Conservation (phyloP, 345 rosid genomes). For the Euclidium syriacum region DNA sequence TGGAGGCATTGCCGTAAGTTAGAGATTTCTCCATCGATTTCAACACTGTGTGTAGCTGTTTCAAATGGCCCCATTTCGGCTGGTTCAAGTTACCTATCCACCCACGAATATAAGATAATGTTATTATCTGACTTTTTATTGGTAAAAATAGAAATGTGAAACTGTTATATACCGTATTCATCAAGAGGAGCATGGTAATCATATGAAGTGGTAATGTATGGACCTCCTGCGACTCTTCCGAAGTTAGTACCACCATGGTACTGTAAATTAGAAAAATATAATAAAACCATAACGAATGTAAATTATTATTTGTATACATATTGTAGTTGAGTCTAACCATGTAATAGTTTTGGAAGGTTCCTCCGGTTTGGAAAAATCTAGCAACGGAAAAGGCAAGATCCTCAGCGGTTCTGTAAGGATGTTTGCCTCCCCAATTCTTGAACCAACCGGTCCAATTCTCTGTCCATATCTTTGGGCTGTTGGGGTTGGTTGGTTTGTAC, state of each 20-base stretch:
- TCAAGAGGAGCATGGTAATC: slow-evolving; percentile 60
- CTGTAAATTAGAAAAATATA: slow-evolving; percentile 20
- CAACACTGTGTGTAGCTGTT: slow-evolving; percentile 52
- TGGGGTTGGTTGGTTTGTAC: slow-evolving; percentile 31
- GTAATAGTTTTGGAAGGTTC: slow-evolving; percentile 60
- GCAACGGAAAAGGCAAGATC: slow-evolving; percentile 60
- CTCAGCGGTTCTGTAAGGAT: slow-evolving; percentile 54
- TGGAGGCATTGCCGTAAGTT: slow-evolving; percentile 45
- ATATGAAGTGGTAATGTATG: slow-evolving; percentile 56
- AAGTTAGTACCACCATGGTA: slow-evolving; percentile 74
- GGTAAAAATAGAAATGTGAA: neutral
- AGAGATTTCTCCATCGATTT: slow-evolving; percentile 49
- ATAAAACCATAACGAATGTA: neutral
- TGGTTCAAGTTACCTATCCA: slow-evolving; percentile 54
- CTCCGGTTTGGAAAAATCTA: slow-evolving; percentile 49
- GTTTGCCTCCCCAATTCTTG: slow-evolving; percentile 50
- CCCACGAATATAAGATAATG: too few species aligned
- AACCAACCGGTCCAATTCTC: slow-evolving; percentile 79
- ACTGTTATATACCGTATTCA: slow-evolving; percentile 44
- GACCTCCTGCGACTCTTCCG: slow-evolving; percentile 59
- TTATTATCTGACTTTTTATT: too few species aligned
- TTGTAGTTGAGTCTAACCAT: slow-evolving; percentile 37
- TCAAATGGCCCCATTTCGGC: slow-evolving; percentile 78
- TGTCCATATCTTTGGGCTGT: slow-evolving; percentile 58
- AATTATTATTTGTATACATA: neutral